Evolutionary conservation across 495 filamentous ascomycete genomes (phyloP).

Genomic region (Penicilliopsis zonata): DNA sequence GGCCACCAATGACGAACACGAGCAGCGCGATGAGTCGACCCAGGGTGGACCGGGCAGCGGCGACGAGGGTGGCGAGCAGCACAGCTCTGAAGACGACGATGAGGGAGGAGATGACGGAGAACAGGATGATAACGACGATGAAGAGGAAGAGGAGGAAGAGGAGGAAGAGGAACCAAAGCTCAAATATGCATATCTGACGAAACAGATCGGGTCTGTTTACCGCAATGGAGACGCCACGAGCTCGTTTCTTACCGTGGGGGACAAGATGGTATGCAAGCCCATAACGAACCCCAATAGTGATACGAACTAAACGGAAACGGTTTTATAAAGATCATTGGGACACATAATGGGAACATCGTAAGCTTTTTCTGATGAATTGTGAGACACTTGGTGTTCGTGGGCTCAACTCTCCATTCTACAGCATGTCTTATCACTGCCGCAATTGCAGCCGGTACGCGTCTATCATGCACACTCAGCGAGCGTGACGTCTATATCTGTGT

Average conservation of each 20-base stretch:
- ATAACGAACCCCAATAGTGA: neutral
- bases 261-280: constrained; percentile 71
- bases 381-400: too few relatives aligned
- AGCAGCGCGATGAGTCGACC: constrained; percentile 6
- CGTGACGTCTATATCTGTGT: constrained; percentile 79
- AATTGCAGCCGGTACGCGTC: constrained; percentile 62
- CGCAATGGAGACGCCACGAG: constrained; percentile 91
- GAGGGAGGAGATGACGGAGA: constrained; percentile 14
- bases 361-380: constrained; percentile 31
- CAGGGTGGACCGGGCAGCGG: constrained; percentile 5
- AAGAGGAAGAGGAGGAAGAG: constrained; percentile 67
- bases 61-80: constrained; percentile 10
- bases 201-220: constrained; percentile 67
- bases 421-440: constrained; percentile 78
- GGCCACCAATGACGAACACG: constrained; percentile 10
- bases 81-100: constrained; percentile 14
- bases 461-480: constrained; percentile 91
- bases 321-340: constrained; percentile 69
- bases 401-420: too few relatives aligned
- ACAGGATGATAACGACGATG: constrained; percentile 37
- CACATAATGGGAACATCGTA: constrained; percentile 95
- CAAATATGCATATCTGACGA: constrained; percentile 82
- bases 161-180: constrained; percentile 94
- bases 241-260: constrained; percentile 74
- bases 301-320: constrained; percentile 8